Evolutionary conservation across 176 grass and related monocot genomes (phyloP).

Genomic region (Avena eriantha): DNA sequence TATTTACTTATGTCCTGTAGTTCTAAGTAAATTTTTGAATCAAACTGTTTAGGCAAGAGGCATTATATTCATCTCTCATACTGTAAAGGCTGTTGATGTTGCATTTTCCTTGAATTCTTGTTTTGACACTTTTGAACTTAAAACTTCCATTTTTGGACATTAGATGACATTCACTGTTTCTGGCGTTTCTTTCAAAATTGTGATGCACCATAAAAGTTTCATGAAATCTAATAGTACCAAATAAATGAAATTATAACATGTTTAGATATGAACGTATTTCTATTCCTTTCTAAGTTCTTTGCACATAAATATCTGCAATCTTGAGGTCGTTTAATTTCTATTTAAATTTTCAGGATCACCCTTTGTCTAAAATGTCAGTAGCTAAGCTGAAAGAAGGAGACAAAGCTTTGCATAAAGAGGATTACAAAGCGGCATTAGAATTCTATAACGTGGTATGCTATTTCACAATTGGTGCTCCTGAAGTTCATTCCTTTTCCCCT

Average conservation of each 20-base stretch:
- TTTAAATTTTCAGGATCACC: not conserved
- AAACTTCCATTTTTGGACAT: not conserved
- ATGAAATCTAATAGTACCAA: not conserved
- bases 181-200: not conserved
- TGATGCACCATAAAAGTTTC: not conserved
- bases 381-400: not conserved
- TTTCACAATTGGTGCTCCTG: not conserved
- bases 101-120: not conserved
- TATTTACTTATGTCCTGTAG: too few relatives aligned
- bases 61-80: not conserved
- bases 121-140: not conserved
- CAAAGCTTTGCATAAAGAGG: not conserved
- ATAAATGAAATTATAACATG: not conserved
- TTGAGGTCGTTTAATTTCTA: not conserved
- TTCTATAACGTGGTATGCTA: constrained; percentile 13
- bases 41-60: not conserved
- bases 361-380: constrained; percentile 3
- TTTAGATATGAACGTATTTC: not conserved
- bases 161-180: not conserved
- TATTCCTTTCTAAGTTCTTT: not conserved
- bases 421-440: not conserved
- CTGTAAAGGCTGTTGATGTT: not conserved
- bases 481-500: not conserved
- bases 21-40: not conserved
- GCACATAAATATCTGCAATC: not conserved